Conservation (phyloP, 768 basidiomycete genomes). For the Hydnum rufescens region DNA sequence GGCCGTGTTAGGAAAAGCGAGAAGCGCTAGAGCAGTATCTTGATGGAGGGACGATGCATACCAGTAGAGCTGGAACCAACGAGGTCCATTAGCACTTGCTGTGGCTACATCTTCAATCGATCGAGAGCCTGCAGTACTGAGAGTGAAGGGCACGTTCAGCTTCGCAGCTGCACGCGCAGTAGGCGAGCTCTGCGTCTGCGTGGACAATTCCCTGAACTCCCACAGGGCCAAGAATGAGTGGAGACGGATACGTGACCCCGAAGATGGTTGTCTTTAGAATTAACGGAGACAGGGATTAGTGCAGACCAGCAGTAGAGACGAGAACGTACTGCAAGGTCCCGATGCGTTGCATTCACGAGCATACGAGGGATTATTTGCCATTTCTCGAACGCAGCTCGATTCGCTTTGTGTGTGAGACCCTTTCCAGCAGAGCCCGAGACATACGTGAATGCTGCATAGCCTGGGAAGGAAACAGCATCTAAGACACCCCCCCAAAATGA, state of each 20-base stretch:
- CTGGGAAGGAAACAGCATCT: background rate
- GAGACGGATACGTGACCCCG: conserved; percentile 13
- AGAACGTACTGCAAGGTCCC: conserved; percentile 39
- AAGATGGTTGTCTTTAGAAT: conserved; percentile 17
- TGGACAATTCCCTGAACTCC: conserved; percentile 64
- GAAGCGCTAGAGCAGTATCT: background rate
- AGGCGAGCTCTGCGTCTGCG: conserved; percentile 49
- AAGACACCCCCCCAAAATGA: background rate
- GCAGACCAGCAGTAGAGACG: conserved; percentile 40
- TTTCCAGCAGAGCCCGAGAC: conserved; percentile 61
- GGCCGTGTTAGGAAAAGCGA: too few species aligned
- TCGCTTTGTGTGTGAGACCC: conserved; percentile 42
- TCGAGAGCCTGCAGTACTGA: conserved; percentile 55
- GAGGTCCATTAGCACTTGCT: conserved; percentile 37
- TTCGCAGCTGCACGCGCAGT: conserved; percentile 42
- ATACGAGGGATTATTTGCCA: conserved; percentile 68
- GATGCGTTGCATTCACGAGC: conserved; percentile 39
- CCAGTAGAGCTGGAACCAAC: conserved; percentile 65
- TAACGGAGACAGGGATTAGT: conserved; percentile 41
- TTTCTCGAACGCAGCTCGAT: conserved; percentile 39
- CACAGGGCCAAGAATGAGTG: conserved; percentile 23
- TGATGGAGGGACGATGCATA: background rate
- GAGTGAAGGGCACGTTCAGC: conserved; percentile 44
- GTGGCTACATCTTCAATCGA: conserved; percentile 61
- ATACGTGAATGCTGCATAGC: conserved; percentile 38